Evolutionary conservation across 768 basidiomycete genomes (phyloP).

Genomic region (Hypholoma sublateritium): DNA sequence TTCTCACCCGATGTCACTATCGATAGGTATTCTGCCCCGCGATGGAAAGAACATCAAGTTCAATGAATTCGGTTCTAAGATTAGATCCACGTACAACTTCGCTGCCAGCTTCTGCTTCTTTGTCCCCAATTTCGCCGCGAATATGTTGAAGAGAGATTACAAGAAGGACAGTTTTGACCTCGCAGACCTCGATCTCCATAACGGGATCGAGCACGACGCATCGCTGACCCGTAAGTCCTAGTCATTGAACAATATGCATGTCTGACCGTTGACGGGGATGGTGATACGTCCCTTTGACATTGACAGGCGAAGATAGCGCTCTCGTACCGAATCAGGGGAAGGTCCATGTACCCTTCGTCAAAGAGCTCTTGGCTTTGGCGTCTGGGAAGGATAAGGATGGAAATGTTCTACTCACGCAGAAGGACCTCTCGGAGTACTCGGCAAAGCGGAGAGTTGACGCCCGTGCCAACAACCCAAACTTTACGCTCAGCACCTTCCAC

Average conservation of each 20-base stretch:
- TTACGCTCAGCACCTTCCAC: constrained; percentile 47
- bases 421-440: constrained; percentile 57
- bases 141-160: constrained; percentile 57
- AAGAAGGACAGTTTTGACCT: constrained; percentile 62
- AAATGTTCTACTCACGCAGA: constrained; percentile 46
- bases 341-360: constrained; percentile 48
- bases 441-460: constrained; percentile 64
- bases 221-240: constrained; percentile 55
- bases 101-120: constrained; percentile 65
- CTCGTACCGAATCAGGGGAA: constrained; percentile 50
- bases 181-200: constrained; percentile 68
- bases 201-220: constrained; percentile 73
- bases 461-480: constrained; percentile 53
- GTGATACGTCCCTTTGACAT: background rate
- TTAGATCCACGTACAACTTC: constrained; percentile 69
- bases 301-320: constrained; percentile 52
- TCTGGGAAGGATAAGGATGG: constrained; percentile 57
- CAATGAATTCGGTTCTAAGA: constrained; percentile 38
- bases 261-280: background rate
- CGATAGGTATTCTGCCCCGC: constrained; percentile 59
- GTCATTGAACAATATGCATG: background rate
- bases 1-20: constrained; percentile 16
- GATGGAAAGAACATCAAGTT: constrained; percentile 72
- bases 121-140: constrained; percentile 61
- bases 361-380: constrained; percentile 56